Conservation (phyloP, 495 filamentous ascomycete species). For the Aspergillus taichungensis region DNA sequence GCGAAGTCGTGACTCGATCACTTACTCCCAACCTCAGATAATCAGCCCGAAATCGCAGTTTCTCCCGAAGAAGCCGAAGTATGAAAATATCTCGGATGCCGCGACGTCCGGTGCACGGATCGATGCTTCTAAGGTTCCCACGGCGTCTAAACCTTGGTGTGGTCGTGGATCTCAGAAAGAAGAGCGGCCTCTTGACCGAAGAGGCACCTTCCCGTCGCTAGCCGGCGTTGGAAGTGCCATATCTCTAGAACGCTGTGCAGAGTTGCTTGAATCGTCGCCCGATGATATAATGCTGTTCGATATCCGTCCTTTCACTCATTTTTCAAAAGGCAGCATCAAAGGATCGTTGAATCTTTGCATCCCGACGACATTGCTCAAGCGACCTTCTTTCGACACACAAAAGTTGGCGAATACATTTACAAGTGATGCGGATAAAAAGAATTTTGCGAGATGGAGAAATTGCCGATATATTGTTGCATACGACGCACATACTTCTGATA, state of each 20-base stretch:
- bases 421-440: conserved; percentile 58
- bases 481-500: conserved; percentile 63
- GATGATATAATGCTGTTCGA: conserved; percentile 70
- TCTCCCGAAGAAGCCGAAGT: conserved; percentile 64
- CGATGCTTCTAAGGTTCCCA: conserved; percentile 14
- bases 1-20: conserved; percentile 64
- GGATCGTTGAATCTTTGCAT: conserved; percentile 89
- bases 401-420: conserved; percentile 87
- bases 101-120: conserved; percentile 25
- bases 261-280: conserved; percentile 49
- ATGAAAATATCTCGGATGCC: conserved; percentile 58
- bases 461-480: conserved; percentile 78
- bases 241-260: conserved; percentile 52
- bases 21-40: conserved; percentile 57
- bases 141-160: conserved; percentile 12
- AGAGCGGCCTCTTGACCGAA: neutral
- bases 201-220: neutral
- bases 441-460: conserved; percentile 67
- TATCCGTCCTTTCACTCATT: conserved; percentile 79
- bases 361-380: conserved; percentile 86
- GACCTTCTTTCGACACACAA: conserved; percentile 82
- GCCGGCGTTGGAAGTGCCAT: conserved; percentile 28
- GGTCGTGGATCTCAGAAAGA: conserved; percentile 7
- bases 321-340: conserved; percentile 59
- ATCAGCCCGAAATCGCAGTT: conserved; percentile 60